A percentile compares a stretch with the other conserved stretches of the same genome.
Evolutionary conservation across 116 monocot species (phyloP).

Genomic region (Dioscorea cayenensis): DNA sequence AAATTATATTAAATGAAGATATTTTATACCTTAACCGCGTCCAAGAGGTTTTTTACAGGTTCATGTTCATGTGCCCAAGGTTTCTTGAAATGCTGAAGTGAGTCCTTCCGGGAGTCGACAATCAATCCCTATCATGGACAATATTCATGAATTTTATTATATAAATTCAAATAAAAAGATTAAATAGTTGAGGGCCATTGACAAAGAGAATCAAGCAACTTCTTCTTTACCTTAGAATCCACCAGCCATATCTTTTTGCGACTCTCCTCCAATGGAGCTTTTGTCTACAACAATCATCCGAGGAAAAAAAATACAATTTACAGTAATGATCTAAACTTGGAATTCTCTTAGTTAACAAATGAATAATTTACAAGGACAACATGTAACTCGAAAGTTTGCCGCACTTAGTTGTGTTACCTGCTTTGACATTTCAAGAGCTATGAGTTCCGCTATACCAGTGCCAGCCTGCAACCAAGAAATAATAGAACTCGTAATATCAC

Average conservation of each 20-base stretch:
- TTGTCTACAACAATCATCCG: conserved; percentile 29
- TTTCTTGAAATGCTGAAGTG: conserved; percentile 88
- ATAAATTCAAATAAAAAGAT: background rate
- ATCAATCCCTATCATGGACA: conserved; percentile 57
- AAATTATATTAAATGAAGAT: background rate
- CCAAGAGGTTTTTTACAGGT: conserved; percentile 60
- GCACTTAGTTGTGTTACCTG: conserved; percentile 34
- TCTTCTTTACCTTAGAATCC: conserved; percentile 76
- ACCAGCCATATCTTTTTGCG: conserved; percentile 97
- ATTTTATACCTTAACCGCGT: conserved; percentile 72
- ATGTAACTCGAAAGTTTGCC: background rate
- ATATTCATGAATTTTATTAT: background rate
- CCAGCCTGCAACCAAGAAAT: conserved; percentile 62
- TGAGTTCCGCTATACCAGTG: conserved; percentile 89
- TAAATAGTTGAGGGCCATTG: background rate
- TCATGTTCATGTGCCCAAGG: conserved; percentile 98
- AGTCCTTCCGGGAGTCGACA: conserved; percentile 68
- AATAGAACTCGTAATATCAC: background rate
- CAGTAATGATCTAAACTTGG: background rate
- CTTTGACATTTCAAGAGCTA: conserved; percentile 83
- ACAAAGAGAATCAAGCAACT: background rate
- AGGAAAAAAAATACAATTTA: background rate
- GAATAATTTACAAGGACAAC: background rate
- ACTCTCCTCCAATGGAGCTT: conserved; percentile 68
- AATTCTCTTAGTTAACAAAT: background rate